These are phyloP conservation scores for Mortierella claussenii DNA, from an alignment of 192 early-diverging fungal genomes.

Conservation along the genomic window DNA sequence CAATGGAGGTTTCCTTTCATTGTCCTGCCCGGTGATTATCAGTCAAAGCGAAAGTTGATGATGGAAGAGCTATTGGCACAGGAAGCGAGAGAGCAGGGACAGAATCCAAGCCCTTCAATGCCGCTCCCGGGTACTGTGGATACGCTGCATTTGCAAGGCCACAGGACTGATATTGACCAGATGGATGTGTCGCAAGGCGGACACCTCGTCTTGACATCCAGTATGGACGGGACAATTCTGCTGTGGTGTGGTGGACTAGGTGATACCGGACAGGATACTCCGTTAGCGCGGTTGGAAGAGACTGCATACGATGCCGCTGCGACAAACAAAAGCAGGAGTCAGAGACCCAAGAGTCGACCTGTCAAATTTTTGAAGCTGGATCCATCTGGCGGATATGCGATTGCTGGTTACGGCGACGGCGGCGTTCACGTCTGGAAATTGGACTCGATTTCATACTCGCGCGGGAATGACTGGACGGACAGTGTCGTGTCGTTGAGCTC, in stretches of 20 bases:
- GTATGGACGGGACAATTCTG: slow-evolving; percentile 38
- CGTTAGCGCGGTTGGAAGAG: slow-evolving; percentile 24
- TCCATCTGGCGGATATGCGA: slow-evolving; percentile 18
- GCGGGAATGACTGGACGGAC: not conserved
- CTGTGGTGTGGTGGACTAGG: slow-evolving; percentile 20
- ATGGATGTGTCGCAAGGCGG: slow-evolving; percentile 22
- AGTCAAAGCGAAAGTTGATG: slow-evolving; percentile 50
- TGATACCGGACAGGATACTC: slow-evolving; percentile 3
- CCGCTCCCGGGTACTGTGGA: slow-evolving; percentile 38
- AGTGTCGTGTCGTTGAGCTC: not conserved
- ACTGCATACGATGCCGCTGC: not conserved
- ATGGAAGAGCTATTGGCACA: slow-evolving; percentile 41
- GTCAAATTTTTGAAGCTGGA: slow-evolving; percentile 27
- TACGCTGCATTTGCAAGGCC: slow-evolving; percentile 28
- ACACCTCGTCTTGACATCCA: slow-evolving; percentile 33
- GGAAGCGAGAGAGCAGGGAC: slow-evolving; percentile 36
- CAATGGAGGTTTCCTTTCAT: slow-evolving; percentile 52
- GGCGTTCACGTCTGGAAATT: slow-evolving; percentile 22
- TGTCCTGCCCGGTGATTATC: slow-evolving; percentile 47
- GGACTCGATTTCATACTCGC: not conserved
- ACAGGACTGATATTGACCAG: slow-evolving; percentile 47
- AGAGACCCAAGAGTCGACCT: slow-evolving; percentile 4
- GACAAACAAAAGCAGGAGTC: not conserved
- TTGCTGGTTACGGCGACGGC: slow-evolving; percentile 29
- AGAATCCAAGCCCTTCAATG: slow-evolving; percentile 19